Percentiles rank a stretch among this genome's conserved stretches.
Conservation (phyloP, 495 filamentous ascomycete genomes). For the Apiosordaria backusii region DNA sequence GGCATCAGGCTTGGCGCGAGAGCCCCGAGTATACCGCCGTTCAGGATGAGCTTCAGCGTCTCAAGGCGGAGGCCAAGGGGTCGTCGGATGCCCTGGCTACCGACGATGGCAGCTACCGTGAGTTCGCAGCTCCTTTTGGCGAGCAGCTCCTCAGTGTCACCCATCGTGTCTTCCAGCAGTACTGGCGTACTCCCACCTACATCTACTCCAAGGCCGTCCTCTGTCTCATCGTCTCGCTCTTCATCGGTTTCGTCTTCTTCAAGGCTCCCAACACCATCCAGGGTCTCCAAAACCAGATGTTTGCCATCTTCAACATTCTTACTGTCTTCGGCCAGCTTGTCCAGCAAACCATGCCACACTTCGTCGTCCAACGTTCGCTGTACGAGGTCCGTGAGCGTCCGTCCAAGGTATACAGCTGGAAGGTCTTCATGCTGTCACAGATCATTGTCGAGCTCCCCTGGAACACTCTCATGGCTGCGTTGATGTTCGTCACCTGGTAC, state of each 20-base stretch:
- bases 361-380: conserved; percentile 69
- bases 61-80: conserved; percentile 60
- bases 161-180: conserved; percentile 75
- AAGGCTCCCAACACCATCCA: conserved; percentile 64
- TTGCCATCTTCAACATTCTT: conserved; percentile 78
- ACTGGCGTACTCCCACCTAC: conserved; percentile 85
- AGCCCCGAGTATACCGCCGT: conserved; percentile 67
- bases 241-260: conserved; percentile 89
- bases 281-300: conserved; percentile 85
- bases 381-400: conserved; percentile 86
- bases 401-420: conserved; percentile 78
- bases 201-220: conserved; percentile 68
- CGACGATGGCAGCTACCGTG: conserved; percentile 42
- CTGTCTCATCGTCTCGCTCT: conserved; percentile 59
- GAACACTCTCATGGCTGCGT: conserved; percentile 64
- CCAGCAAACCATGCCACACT: conserved; percentile 83
- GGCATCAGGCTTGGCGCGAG: conserved; percentile 75
- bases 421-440: conserved; percentile 76
- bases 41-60: conserved; percentile 62
- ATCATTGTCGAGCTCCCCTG: conserved; percentile 73
- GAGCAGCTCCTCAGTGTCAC: conserved; percentile 54
- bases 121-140: conserved; percentile 55
- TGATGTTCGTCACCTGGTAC: conserved; percentile 75
- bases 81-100: conserved; percentile 29
- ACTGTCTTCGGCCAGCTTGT: conserved; percentile 72